These are phyloP conservation scores for Colletotrichum sansevieriae DNA, from an alignment of 2,329 filamentous ascomycete genomes.

Conservation along the genomic window DNA sequence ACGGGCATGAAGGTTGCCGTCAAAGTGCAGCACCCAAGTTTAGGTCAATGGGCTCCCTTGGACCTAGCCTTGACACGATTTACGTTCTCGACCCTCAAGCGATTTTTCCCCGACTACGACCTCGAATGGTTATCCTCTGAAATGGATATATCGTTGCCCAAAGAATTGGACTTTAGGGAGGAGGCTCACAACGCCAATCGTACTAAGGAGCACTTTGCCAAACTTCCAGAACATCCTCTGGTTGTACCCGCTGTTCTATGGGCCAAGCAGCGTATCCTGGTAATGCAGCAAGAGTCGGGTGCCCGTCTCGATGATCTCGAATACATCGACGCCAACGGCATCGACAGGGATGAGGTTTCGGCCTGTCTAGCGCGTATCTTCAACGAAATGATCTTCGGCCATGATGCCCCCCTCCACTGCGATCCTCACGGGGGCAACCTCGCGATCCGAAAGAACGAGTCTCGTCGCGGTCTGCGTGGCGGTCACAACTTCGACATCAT, in stretches of 20 bases:
- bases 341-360: constrained; percentile 95
- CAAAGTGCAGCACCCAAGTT: constrained; percentile 92
- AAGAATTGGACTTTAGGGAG: constrained; percentile 89
- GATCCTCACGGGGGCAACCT: constrained; percentile 98
- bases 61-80: constrained; percentile 89
- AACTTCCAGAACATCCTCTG: constrained; percentile 80
- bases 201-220: constrained; percentile 84
- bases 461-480: constrained; percentile 61
- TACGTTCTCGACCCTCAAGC: constrained; percentile 89
- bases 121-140: constrained; percentile 95
- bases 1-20: constrained; percentile 91
- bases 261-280: constrained; percentile 88
- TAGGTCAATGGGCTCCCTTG: constrained; percentile 90
- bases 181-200: constrained; percentile 88
- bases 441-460: constrained; percentile 83
- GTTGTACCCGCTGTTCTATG: constrained; percentile 91
- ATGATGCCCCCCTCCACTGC: constrained; percentile 90
- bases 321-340: constrained; percentile 86
- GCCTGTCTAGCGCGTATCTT: constrained; percentile 92
- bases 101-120: constrained; percentile 97
- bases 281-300: constrained; percentile 94
- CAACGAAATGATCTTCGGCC: constrained; percentile 99
- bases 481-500: constrained; percentile 91
- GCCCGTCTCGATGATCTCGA: constrained; percentile 88
- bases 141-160: constrained; percentile 90